A percentile compares a stretch with the other conserved stretches of the same genome.
These are phyloP conservation scores for Dothideomycetes sp. DNA, from an alignment of 2,329 filamentous ascomycete genomes.

Conservation along the genomic window DNA sequence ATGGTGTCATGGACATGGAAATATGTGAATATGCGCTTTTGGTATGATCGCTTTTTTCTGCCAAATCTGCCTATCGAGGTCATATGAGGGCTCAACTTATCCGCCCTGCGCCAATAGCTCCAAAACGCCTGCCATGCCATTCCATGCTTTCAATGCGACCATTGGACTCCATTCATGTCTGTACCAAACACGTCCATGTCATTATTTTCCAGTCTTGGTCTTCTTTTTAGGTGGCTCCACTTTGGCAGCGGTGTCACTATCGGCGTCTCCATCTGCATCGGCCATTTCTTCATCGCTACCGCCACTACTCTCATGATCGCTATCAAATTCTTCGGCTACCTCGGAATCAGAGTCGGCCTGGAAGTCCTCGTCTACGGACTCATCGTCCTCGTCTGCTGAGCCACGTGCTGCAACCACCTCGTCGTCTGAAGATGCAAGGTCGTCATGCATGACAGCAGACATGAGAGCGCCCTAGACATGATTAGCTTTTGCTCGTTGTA, in stretches of 20 bases:
- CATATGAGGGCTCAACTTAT: no score
- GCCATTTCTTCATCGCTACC: constrained; percentile 57
- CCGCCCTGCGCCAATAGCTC: background rate
- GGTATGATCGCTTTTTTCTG: no score
- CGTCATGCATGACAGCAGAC: constrained; percentile 73
- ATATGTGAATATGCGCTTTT: no score
- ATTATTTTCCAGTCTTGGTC: constrained; percentile 38
- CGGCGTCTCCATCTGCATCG: constrained; percentile 49
- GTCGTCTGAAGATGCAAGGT: constrained; percentile 68
- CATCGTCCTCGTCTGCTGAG: constrained; percentile 90
- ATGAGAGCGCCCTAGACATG: constrained; percentile 57
- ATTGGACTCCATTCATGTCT: no score
- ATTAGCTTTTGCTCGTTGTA: no score
- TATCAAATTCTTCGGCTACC: constrained; percentile 93
- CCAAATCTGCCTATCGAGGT: no score
- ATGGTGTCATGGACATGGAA: no score
- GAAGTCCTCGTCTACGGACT: constrained; percentile 95
- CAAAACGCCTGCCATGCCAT: constrained; percentile 12
- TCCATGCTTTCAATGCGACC: background rate
- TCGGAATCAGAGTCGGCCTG: constrained; percentile 85
- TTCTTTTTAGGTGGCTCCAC: constrained; percentile 57
- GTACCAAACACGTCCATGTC: background rate
- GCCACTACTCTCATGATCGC: constrained; percentile 76
- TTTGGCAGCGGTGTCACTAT: constrained; percentile 40
- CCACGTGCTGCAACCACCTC: constrained; percentile 73